Evolutionary conservation across 371 early-diverging fungal genomes (phyloP).

Genomic region (Entomophthora muscae): DNA sequence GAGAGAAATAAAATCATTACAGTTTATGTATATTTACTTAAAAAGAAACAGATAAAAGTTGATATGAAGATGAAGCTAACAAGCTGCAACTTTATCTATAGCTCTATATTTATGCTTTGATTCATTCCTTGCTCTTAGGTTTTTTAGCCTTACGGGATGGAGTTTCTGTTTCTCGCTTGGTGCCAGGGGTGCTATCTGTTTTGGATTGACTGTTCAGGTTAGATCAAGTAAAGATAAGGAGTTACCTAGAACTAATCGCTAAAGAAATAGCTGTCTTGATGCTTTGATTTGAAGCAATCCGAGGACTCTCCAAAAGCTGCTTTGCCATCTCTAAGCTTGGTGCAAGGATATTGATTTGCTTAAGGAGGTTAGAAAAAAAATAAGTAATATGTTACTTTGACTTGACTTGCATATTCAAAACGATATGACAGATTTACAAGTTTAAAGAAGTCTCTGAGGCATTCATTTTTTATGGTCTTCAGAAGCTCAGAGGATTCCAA

Average conservation of each 20-base stretch:
- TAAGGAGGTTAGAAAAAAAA: neutral
- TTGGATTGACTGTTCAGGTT: neutral
- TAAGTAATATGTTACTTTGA: neutral
- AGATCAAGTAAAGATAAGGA: neutral
- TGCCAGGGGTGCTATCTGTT: neutral
- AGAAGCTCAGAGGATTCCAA: neutral
- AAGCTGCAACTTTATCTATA: no score
- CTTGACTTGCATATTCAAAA: neutral
- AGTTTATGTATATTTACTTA: no score
- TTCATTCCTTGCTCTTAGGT: neutral
- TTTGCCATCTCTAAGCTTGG: neutral
- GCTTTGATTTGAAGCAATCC: neutral
- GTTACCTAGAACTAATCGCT: conserved; percentile 13
- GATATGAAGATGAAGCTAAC: no score
- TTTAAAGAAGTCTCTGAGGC: neutral
- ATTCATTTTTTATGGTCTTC: neutral
- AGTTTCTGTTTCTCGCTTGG: neutral
- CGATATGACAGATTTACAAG: neutral
- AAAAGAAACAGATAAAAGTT: no score
- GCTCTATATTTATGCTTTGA: no score
- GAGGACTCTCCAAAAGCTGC: neutral
- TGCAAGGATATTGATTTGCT: neutral
- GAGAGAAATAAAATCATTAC: no score
- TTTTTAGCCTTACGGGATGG: neutral
- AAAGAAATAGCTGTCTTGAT: neutral